These are phyloP conservation scores for Ophiostoma sp. DNA, from an alignment of 2,329 filamentous ascomycete species.

Conservation along the genomic window DNA sequence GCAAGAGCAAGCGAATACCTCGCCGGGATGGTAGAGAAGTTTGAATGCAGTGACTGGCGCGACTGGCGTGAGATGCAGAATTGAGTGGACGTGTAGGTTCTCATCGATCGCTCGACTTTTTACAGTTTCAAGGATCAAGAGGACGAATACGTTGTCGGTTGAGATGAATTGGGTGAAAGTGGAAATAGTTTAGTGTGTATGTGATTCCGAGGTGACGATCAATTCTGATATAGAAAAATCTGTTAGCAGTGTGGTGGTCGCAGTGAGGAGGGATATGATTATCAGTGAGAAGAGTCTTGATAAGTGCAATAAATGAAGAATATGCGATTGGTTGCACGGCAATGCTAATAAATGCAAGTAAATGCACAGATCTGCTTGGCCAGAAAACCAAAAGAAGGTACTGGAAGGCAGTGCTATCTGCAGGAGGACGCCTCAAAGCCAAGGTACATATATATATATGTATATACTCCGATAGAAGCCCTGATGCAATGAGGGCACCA, in stretches of 20 bases:
- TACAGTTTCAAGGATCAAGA: constrained; percentile 8
- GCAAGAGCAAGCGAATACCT: neutral
- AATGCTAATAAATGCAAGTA: neutral
- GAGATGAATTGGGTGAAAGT: neutral
- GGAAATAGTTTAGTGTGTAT: neutral
- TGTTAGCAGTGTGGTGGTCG: neutral
- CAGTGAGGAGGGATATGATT: neutral
- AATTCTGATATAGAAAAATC: neutral
- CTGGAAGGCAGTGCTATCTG: neutral
- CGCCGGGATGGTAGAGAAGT: neutral
- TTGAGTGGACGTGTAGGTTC: neutral
- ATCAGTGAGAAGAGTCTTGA: neutral
- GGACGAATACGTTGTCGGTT: neutral
- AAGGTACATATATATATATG: neutral
- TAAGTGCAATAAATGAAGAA: no score
- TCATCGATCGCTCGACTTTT: constrained; percentile 7
- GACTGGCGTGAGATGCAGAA: neutral
- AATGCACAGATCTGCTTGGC: neutral
- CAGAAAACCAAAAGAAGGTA: neutral
- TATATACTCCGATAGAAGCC: neutral
- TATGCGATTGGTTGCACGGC: neutral
- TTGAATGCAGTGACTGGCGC: neutral
- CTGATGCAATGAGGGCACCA: neutral
- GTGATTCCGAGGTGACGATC: neutral
- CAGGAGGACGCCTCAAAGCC: neutral